Evolutionary conservation across 345 rosid species (phyloP).

Genomic region (Syzygium aromaticum): DNA sequence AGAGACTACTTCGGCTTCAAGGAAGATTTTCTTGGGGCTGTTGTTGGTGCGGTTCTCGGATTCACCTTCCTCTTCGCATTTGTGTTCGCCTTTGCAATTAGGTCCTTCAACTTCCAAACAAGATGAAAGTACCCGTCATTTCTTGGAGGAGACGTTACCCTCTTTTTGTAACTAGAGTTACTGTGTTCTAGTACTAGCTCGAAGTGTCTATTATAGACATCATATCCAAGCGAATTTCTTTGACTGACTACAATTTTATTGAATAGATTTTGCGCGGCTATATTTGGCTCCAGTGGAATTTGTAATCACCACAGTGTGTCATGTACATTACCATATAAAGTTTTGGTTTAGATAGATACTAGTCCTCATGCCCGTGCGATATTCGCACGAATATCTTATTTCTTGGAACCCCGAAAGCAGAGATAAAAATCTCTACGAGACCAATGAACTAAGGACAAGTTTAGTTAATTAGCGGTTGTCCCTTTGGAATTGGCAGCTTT

Average conservation of each 20-base stretch:
- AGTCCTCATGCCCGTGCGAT: neutral
- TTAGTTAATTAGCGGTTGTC: too few relatives aligned
- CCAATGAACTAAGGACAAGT: neutral
- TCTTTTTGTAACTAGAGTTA: neutral
- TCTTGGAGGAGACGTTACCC: neutral
- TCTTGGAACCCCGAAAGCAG: neutral
- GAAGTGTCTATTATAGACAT: neutral
- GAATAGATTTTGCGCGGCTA: neutral
- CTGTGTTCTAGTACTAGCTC: neutral
- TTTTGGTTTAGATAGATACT: neutral
- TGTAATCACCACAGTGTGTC: neutral
- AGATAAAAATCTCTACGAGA: neutral
- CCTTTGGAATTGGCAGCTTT: too few relatives aligned
- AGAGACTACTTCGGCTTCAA: slow-evolving; percentile 15
- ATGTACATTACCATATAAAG: neutral
- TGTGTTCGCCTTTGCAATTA: slow-evolving; percentile 17
- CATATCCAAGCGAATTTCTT: neutral
- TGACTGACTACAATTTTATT: neutral
- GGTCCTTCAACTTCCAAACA: slow-evolving; percentile 28
- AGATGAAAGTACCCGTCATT: slow-evolving; percentile 4
- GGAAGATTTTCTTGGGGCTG: slow-evolving; percentile 25
- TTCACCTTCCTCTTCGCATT: slow-evolving; percentile 16
- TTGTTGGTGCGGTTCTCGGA: slow-evolving; percentile 14
- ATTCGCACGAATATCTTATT: too few relatives aligned
- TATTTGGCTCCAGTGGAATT: neutral